Evolutionary conservation across 2,329 filamentous ascomycete genomes (phyloP), one percentile per base, ranked within the genome.

Genomic region (Zalaria obscura): DNA sequence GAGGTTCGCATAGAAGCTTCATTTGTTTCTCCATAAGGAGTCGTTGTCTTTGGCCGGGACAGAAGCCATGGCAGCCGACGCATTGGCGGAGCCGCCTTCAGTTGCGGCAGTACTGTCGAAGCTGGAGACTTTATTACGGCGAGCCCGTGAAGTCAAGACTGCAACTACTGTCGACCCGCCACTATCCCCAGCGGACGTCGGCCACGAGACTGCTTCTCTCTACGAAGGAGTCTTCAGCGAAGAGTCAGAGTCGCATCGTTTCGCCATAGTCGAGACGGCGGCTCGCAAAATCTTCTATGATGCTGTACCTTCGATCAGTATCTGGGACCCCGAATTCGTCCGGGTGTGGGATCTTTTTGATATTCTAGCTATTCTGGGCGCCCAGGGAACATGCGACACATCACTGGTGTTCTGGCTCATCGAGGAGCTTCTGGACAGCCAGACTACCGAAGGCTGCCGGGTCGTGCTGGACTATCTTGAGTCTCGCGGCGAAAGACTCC

Each of bases 401-500:
- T 83, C 82, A 11, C 69, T 98, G 5, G 72, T 91, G 5, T 87
- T 94, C 54, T 88, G 84, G 74, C 75, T 98, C 10, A 78, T 95
- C 18, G 91, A 99, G 59, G 91, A 96, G 61, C 74, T 98, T 1
- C 72, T 98, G 26, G 93, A 98, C 60, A 94, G 87, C 55, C 89
- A 98, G 60, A 94, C 88, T 0, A 93, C 95, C 35, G 75, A 86
- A 25, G 88, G 85, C 28, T 98, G 91, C 57, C 80, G 87, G 45
- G 83, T 76, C 46, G 82, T 96, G 9, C 96, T 98, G 57, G 87
- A 93, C 56, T 98, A 88, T 54, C 73, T 98, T 35, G 93, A 98
- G 59, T 95, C 91, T 25, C 76, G 93, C 45, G 76, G 91, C 54
- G 88, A 96, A 59, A 75, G 81, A 34, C 84, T 96, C 46, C 93